phyloP scores from a whole-genome alignment of 129 eudicot species.

The Arctium minus region DNA sequence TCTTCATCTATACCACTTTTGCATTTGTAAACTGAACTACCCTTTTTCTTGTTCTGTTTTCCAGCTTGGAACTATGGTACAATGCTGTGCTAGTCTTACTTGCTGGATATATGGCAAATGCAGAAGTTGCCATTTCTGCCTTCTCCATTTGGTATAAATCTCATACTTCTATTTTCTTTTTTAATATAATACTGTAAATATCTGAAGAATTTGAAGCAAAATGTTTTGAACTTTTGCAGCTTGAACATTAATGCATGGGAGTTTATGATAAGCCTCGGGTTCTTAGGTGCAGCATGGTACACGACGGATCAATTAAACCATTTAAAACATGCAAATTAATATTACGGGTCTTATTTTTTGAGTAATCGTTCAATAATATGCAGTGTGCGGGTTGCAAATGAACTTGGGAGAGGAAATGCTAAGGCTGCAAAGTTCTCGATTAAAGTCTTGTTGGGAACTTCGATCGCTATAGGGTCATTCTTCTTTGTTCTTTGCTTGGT shows the following conservation, averaged over 20 bases:
- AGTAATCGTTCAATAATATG: not conserved
- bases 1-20: not conserved
- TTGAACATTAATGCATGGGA: slow-evolving; percentile 69
- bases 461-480: slow-evolving; percentile 54
- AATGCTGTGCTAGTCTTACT: slow-evolving; percentile 65
- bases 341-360: not conserved
- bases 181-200: not conserved
- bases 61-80: slow-evolving; percentile 88
- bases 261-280: slow-evolving; percentile 72
- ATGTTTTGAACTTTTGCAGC: slow-evolving; percentile 35
- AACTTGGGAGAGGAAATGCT: slow-evolving; percentile 86
- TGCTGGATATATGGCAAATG: slow-evolving; percentile 79
- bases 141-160: slow-evolving; percentile 69
- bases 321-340: not conserved
- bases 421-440: slow-evolving; percentile 76
- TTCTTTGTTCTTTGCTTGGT: slow-evolving; percentile 58
- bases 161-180: not conserved
- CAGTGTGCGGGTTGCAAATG: slow-evolving; percentile 90
- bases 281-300: slow-evolving; percentile 89
- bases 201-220: not conserved
- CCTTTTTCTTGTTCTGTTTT: slow-evolving; percentile 4
- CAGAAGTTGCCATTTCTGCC: slow-evolving; percentile 83
- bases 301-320: not conserved
- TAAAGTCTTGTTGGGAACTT: slow-evolving; percentile 64
- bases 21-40: not conserved